Base-by-base conservation (phyloP, 1,284 basidiomycete species). In the Ceratobasidium sp. region DNA sequence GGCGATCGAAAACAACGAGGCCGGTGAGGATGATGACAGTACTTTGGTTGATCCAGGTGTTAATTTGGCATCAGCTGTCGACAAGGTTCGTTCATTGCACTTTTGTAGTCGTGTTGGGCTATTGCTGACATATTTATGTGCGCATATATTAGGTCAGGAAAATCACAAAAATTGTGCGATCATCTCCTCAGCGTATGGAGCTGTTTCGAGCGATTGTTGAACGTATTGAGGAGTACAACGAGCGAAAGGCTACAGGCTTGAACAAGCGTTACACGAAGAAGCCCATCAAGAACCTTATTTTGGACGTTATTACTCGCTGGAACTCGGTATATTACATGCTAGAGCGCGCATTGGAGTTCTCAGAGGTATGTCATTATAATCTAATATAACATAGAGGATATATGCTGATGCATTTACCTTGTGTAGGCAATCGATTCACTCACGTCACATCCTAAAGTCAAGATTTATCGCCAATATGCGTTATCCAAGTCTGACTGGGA, bases 271-370 rank as follows among this genome's bases (percentile, higher is more conserved):
- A 61, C 49, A 39, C 9, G 2, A 68, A 55, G 66, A 68, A 53
- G 20, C 51, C 28, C 9, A 39, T 55, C 44, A 68, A 68, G 28
- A 68, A 28, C 18, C 49, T 68, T 18, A 68, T 68, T 53, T 28
- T 68, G 5, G 66, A 68, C 20, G 66, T 68, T 28, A 20, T 55
- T 1, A 68, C 66, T 68, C 49, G 49, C 10, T 69, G 67, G 67
- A 69, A 69, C 67, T 69, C 51, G 3, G 33, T 55, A 5, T 69
- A 39, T 33, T 55, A 39, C 18, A 69, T 69, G 67, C 49, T 69
- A 3, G 67, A 69, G 28, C 28, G 67, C 6, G 67, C 67, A 3
- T 28, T 69, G 15, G 67, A 69, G 20, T 69, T 69, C 33, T 53
- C 49, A 15, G 67, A 69, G 51, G 67, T 69, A 69, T 18, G 49